These are phyloP conservation scores for Cutaneotrichosporon daszewskae DNA, from an alignment of 1,284 basidiomycete genomes.

Conservation along the genomic window DNA sequence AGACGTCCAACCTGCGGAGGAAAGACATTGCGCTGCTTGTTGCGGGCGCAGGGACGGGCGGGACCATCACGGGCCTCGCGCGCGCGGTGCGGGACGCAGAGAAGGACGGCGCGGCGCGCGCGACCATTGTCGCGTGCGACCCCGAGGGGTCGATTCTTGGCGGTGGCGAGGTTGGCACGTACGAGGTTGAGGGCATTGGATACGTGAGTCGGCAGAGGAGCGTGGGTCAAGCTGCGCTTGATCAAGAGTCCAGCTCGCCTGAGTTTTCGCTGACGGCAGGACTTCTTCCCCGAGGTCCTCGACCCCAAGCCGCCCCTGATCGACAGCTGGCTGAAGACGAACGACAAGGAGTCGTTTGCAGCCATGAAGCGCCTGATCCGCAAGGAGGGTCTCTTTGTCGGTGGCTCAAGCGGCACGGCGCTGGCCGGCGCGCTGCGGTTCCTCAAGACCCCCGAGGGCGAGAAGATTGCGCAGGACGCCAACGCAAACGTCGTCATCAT, in stretches of 20 bases:
- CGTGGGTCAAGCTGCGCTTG: no score
- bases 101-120: constrained; percentile 16
- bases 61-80: constrained; percentile 83
- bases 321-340: constrained; percentile 79
- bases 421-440: constrained; percentile 72
- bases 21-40: constrained; percentile 73
- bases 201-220: no score
- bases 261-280: no score
- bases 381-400: constrained; percentile 80
- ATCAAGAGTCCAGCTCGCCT: constrained; percentile 8
- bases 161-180: constrained; percentile 57
- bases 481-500: constrained; percentile 84
- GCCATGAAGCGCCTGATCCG: constrained; percentile 72
- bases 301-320: constrained; percentile 42
- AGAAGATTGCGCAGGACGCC: constrained; percentile 59
- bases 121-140: constrained; percentile 74
- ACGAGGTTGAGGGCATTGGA: constrained; percentile 89
- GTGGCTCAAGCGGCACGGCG: constrained; percentile 84
- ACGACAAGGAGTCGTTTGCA: constrained; percentile 73
- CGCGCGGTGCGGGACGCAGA: constrained; percentile 66
- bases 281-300: constrained; percentile 76
- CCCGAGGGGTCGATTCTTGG: constrained; percentile 84
- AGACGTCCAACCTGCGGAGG: constrained; percentile 38
- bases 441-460: constrained; percentile 64
- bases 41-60: constrained; percentile 91